Evolutionary conservation across 2,329 filamentous ascomycete species (phyloP), one percentile per base, ranked within the genome.

Genomic region (Alternaria ethzedia): DNA sequence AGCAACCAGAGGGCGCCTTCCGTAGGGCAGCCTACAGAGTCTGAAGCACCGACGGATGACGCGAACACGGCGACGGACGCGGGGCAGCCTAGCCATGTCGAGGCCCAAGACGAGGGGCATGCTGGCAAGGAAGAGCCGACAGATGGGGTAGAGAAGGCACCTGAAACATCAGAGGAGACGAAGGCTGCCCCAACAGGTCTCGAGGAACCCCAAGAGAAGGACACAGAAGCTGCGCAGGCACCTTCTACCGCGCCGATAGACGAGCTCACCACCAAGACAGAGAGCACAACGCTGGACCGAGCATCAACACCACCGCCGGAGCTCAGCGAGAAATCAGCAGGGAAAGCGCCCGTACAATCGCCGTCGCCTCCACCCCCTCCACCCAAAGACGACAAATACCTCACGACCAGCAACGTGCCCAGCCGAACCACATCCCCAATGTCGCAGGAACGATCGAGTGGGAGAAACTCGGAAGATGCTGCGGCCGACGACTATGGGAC

Each of bases 341-440:
- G 70, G 32, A 78, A 80, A 50, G 72, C 67, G 0, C 64, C 75
- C 17, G 58, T 79, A 5, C 71, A 68, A 28, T 79, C 79, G 41
- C 76, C 77, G 1, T 76, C 77, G 4, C 83, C 84, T 28, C 84
- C 85, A 50, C 80, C 83, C 5, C 84, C 81, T 4, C 83, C 85
- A 3, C 80, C 82, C 3, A 85, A 85, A 70, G 85, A 87, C 70
- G 81, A 84, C 52, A 77, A 80, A 36, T 88, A 87, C 73, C 78
- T 85, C 20, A 82, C 64, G 6, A 71, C 74, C 1, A 73, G 71
- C 66, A 72, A 70, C 65, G 81, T 83, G 58, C 84, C 82, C 26
- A 84, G 82, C 43, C 75, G 74, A 11, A 59, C 74, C n/a, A 69
- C 75, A 5, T 78, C 76, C 26, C 77, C 77, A 25, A 57, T 72